Evolutionary conservation across 768 basidiomycete genomes (phyloP), one percentile per base, ranked within the genome.

Genomic region (Russula emetica): DNA sequence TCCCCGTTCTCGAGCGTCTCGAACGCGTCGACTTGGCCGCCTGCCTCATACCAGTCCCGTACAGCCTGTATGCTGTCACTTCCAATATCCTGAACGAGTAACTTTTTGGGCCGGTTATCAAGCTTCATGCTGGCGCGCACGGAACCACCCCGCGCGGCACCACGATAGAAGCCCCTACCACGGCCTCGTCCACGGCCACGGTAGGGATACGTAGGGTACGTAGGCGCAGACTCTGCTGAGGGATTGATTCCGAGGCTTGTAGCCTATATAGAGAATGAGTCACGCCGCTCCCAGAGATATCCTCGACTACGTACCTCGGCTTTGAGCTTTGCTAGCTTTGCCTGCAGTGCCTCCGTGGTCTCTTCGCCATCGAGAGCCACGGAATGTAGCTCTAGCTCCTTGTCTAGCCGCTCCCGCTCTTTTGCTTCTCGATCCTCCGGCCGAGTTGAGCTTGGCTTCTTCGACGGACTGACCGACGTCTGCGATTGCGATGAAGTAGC

Each of bases 21-120:
- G 30, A 88, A 74, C 3, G 82, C 80, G 30, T 92, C 92, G 61
- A 93, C 72, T 67, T 87, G 88, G 26, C 88, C 89, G 1, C 80
- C 80, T 14, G 83, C 86, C 81, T 92, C 90, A 72, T 88, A 96
- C 89, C 91, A 95, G 69, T 90, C 86, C 66, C 82, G 83, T 63
- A 94, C 76, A 7, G 82, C 80, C 65, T 86, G 84, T 36, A 84
- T 66, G 34, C 78, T 77, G n/a, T 78, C 78, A 22, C 81, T 79
- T 40, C 78, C 74, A 10, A 83, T 83, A 42, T 87, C 90, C 70
- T 90, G 87, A 32, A 97, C 78, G 24, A 88, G 75, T 26, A 97
- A 76, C 74, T 84, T 87, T 76, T 86, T 89, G 11, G 94, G 90
- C 20, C 94, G 84, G 71, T 94, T 93, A 74, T 97, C 94, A 32